These are phyloP conservation scores for Peniophora sp. DNA, from an alignment of 1,284 basidiomycete genomes.

Conservation along the genomic window DNA sequence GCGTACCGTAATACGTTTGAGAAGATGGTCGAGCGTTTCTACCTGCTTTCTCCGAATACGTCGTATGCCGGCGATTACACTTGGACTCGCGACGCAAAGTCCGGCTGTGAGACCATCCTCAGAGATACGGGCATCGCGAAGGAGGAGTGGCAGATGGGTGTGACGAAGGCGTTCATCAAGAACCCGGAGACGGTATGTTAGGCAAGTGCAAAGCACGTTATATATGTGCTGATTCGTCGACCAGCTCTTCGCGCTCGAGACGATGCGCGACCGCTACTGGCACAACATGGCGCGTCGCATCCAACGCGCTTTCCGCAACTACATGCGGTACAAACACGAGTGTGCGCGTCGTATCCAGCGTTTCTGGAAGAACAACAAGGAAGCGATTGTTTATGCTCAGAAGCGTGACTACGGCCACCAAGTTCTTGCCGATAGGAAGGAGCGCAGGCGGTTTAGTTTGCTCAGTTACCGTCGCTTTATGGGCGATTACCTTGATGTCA, in stretches of 20 bases:
- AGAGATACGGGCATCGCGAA: slow-evolving; percentile 92
- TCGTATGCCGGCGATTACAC: slow-evolving; percentile 99
- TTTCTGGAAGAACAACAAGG: slow-evolving; percentile 99
- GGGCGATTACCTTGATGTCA: slow-evolving; percentile 95
- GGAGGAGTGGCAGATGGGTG: slow-evolving; percentile 99
- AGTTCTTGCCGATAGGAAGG: slow-evolving; percentile 86
- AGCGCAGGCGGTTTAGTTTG: slow-evolving; percentile 88
- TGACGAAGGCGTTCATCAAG: slow-evolving; percentile 99
- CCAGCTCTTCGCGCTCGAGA: slow-evolving; percentile 95
- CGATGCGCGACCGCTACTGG: slow-evolving; percentile 99
- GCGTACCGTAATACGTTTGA: slow-evolving; percentile 97
- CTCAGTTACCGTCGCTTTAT: slow-evolving; percentile 92
- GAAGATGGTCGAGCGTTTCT: slow-evolving; percentile 98
- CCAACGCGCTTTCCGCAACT: slow-evolving; percentile 94
- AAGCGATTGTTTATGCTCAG: slow-evolving; percentile 82
- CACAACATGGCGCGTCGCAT: slow-evolving; percentile 99
- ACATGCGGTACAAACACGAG: slow-evolving; percentile 92
- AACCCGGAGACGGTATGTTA: slow-evolving; percentile 88
- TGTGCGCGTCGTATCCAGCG: slow-evolving; percentile 93
- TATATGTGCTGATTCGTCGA: slow-evolving; percentile 2
- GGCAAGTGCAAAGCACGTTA: not conserved
- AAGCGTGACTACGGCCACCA: slow-evolving; percentile 93
- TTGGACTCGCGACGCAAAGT: slow-evolving; percentile 87
- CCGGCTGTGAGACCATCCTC: slow-evolving; percentile 90
- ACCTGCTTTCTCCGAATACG: slow-evolving; percentile 89